Conservation (phyloP, 2,329 filamentous ascomycete genomes). For the Pseudogymnoascus sp. region DNA sequence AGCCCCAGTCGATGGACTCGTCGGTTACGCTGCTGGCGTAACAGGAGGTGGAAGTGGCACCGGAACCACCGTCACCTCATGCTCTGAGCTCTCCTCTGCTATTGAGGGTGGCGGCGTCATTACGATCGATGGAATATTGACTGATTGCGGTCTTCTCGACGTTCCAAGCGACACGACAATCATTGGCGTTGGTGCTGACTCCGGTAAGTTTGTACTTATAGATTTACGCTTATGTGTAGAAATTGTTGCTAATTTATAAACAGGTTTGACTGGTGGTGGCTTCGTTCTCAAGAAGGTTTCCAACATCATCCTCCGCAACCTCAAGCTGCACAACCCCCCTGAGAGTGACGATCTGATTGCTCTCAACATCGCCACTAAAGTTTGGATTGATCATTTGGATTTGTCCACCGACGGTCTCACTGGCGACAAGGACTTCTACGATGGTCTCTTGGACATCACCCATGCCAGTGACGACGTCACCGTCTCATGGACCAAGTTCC, state of each 20-base stretch:
- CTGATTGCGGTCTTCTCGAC: constrained; percentile 14
- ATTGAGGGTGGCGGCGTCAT: constrained; percentile 37
- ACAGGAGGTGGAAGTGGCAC: constrained; percentile 38
- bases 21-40: background rate
- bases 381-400: constrained; percentile 62
- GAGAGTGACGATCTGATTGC: constrained; percentile 42
- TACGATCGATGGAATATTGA: constrained; percentile 33
- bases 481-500: constrained; percentile 41
- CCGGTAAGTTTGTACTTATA: constrained; percentile 10
- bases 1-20: background rate
- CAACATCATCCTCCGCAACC: constrained; percentile 50
- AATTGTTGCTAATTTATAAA: background rate
- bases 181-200: constrained; percentile 36
- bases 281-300: constrained; percentile 36
- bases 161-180: constrained; percentile 37
- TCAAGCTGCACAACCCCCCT: constrained; percentile 40
- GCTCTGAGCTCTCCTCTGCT: constrained; percentile 32
- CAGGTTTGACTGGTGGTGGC: constrained; percentile 36
- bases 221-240: background rate
- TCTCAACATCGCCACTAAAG: constrained; percentile 42
- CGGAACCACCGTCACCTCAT: constrained; percentile 38
- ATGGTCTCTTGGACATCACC: constrained; percentile 55
- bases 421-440: constrained; percentile 61
- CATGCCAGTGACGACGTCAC: constrained; percentile 56
- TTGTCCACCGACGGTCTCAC: constrained; percentile 47